These are phyloP conservation scores for Pythium graminicola DNA, from an alignment of 352 stramenopile species.

Conservation along the genomic window DNA sequence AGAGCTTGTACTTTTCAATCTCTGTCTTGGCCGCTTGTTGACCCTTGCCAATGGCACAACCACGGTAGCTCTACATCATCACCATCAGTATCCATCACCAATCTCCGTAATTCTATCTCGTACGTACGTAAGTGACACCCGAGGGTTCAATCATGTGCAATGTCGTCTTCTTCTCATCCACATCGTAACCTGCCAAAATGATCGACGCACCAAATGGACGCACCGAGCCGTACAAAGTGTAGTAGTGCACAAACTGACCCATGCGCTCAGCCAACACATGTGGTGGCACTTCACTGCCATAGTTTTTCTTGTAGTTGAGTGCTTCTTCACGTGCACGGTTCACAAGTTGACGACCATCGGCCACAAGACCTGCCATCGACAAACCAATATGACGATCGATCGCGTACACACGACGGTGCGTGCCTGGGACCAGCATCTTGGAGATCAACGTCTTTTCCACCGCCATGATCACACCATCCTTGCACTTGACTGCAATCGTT, in stretches of 20 bases:
- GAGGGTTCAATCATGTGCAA: conserved; percentile 93
- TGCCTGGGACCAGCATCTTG: conserved; percentile 90
- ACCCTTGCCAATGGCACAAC: conserved; percentile 95
- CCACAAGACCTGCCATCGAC: conserved; percentile 93
- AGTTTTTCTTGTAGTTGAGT: conserved; percentile 95
- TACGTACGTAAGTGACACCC: conserved; percentile 79
- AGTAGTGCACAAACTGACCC: conserved; percentile 98
- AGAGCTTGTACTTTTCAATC: conserved; percentile 97
- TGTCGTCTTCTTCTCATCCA: conserved; percentile 84
- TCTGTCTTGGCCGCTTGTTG: conserved; percentile 98
- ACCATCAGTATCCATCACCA: too few relatives aligned
- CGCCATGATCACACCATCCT: conserved; percentile 96
- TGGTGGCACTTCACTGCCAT: conserved; percentile 91
- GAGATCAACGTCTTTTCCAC: conserved; percentile 95
- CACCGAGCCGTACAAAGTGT: conserved; percentile 96
- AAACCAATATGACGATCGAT: conserved; percentile 91
- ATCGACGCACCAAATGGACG: conserved; percentile 95
- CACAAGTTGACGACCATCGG: conserved; percentile 95
- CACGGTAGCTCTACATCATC: conserved; percentile 93
- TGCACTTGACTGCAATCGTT: conserved; percentile 96
- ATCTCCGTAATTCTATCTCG: too few relatives aligned
- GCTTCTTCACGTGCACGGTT: conserved; percentile 93
- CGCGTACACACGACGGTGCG: conserved; percentile 80
- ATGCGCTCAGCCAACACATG: conserved; percentile 92
- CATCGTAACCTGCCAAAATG: conserved; percentile 95